Conservation (phyloP, 2,329 filamentous ascomycete species). For the Samsoniella hepiali region DNA sequence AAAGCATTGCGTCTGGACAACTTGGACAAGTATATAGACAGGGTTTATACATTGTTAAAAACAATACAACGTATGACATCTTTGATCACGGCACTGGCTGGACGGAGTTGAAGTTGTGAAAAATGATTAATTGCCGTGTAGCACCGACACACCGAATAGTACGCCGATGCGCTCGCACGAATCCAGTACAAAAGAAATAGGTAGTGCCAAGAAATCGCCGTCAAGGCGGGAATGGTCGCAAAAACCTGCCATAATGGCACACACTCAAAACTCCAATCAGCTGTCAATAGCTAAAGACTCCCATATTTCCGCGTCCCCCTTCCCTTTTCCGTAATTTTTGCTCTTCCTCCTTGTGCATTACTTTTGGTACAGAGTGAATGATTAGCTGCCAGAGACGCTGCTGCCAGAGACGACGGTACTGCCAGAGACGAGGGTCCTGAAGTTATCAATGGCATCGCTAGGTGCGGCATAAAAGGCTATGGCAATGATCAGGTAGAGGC, state of each 20-base stretch:
- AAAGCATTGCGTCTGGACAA: neutral
- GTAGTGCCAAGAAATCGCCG: neutral
- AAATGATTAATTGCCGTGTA: neutral
- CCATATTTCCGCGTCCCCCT: neutral
- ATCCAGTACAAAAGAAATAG: neutral
- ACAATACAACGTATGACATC: neutral
- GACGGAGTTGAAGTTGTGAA: neutral
- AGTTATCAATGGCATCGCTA: slow-evolving; percentile 42
- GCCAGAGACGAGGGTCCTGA: too few relatives aligned
- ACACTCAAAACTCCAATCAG: slow-evolving; percentile 5
- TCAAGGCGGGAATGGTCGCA: neutral
- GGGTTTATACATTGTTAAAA: neutral
- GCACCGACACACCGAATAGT: neutral
- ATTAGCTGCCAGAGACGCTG: slow-evolving; percentile 10
- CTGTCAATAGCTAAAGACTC: neutral
- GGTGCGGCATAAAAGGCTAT: slow-evolving; percentile 58
- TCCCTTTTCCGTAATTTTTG: neutral
- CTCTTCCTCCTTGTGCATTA: neutral
- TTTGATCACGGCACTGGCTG: neutral
- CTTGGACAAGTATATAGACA: neutral
- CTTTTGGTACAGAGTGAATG: neutral
- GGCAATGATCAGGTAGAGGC: slow-evolving; percentile 58
- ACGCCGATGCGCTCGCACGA: neutral
- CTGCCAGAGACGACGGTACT: too few relatives aligned
- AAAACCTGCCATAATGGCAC: neutral